Evolutionary conservation across 2,329 filamentous ascomycete species (phyloP).

Genomic region (Ophidiomyces ophidiicola): DNA sequence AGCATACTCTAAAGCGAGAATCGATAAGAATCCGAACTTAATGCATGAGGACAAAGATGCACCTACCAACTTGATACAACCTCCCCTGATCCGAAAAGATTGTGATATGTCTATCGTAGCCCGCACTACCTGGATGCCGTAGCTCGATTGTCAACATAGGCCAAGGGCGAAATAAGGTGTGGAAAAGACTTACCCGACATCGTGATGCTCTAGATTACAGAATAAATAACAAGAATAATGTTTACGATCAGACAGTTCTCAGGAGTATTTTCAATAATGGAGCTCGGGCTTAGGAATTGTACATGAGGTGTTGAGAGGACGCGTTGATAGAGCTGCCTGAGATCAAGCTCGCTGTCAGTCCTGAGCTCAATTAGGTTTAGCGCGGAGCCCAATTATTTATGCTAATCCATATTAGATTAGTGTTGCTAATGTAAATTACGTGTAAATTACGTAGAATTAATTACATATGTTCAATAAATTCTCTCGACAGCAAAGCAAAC

Average conservation of each 20-base stretch:
- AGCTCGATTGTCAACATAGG: conserved; percentile 18
- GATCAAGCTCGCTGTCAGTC: conserved; percentile 6
- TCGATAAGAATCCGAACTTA: conserved; percentile 19
- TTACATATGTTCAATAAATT: not conserved
- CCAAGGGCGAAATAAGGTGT: not conserved
- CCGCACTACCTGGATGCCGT: conserved; percentile 55
- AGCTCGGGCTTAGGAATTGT: not conserved
- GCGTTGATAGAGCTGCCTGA: conserved; percentile 12
- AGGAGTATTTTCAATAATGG: too few species aligned
- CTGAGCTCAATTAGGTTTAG: conserved; percentile 12
- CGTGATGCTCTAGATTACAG: conserved; percentile 19
- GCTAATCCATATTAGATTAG: not conserved
- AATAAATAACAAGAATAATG: conserved; percentile 10
- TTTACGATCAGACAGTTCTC: too few species aligned
- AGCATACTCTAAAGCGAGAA: conserved; percentile 69
- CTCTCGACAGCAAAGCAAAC: not conserved
- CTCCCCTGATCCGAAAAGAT: conserved; percentile 99
- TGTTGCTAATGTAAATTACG: too few species aligned
- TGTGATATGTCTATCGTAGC: conserved; percentile 97
- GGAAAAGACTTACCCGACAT: conserved; percentile 34
- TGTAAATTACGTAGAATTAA: not conserved
- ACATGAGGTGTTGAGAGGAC: conserved; percentile 1
- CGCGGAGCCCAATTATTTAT: not conserved
- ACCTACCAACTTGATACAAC: conserved; percentile 97
- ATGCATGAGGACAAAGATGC: not conserved